Conservation (phyloP, 768 basidiomycete species). For the Trametes gibbosa region DNA sequence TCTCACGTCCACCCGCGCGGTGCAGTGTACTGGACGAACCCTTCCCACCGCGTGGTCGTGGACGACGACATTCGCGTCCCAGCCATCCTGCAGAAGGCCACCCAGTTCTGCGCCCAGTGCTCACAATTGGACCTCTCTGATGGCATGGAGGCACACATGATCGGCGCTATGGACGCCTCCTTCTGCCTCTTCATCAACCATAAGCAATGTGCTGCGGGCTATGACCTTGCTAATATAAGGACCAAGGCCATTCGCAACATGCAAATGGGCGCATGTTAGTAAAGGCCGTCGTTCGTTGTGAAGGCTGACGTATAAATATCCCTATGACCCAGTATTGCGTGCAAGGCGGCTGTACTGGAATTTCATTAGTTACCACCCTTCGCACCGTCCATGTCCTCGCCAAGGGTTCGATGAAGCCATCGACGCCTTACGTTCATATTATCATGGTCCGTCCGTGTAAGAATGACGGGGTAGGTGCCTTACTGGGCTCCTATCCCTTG, state of each 20-base stretch:
- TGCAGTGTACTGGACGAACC: conserved; percentile 50
- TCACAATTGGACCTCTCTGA: conserved; percentile 33
- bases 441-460: conserved; percentile 35
- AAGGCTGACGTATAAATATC: too few species aligned
- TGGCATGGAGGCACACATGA: conserved; percentile 44
- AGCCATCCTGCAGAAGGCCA: conserved; percentile 31
- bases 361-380: conserved; percentile 47
- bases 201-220: conserved; percentile 45
- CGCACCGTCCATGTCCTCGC: conserved; percentile 41
- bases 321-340: conserved; percentile 37
- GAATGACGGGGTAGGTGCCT: too few species aligned
- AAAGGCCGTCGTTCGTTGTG: neutral
- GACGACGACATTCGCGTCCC: conserved; percentile 51
- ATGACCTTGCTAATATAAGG: conserved; percentile 26
- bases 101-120: conserved; percentile 29
- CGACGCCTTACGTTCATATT: conserved; percentile 52
- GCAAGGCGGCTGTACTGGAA: conserved; percentile 52
- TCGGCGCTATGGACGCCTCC: conserved; percentile 28
- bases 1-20: conserved; percentile 46
- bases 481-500: too few species aligned
- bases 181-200: conserved; percentile 47
- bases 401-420: conserved; percentile 44
- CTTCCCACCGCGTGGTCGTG: conserved; percentile 39
- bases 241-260: neutral
- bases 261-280: conserved; percentile 22